Evolutionary conservation across 2,329 filamentous ascomycete genomes (phyloP).

Genomic region (Penicillium freii): DNA sequence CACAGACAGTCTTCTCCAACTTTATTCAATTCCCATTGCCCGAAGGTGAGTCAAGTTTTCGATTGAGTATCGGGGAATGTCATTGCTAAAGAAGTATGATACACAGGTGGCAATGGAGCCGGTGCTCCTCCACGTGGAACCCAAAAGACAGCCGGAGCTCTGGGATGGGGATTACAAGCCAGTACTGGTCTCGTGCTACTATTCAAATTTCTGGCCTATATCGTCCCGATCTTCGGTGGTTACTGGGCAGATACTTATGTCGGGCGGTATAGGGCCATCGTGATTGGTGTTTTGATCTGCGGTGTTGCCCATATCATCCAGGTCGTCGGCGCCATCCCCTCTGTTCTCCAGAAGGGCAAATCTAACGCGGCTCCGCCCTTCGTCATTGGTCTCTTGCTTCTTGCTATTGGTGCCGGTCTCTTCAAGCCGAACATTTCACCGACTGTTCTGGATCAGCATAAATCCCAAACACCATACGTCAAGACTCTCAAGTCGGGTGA

Average conservation of each 20-base stretch:
- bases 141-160: conserved; percentile 54
- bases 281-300: conserved; percentile 40
- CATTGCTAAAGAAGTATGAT: not conserved
- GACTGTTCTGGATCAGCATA: not conserved
- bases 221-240: conserved; percentile 52
- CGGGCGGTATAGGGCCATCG: conserved; percentile 33
- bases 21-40: conserved; percentile 63
- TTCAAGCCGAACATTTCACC: conserved; percentile 35
- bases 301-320: conserved; percentile 16
- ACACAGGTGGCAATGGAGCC: conserved; percentile 18
- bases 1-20: conserved; percentile 57
- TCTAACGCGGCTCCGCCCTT: conserved; percentile 38
- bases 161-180: conserved; percentile 56
- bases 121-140: conserved; percentile 33
- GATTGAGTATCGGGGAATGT: not conserved
- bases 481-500: conserved; percentile 46
- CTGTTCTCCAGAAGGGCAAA: conserved; percentile 37
- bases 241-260: conserved; percentile 28
- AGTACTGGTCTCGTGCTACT: conserved; percentile 54
- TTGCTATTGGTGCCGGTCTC: conserved; percentile 41
- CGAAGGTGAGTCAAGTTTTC: conserved; percentile 25
- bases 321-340: conserved; percentile 40
- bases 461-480: conserved; percentile 35
- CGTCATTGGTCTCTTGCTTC: conserved; percentile 39
- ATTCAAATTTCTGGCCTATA: conserved; percentile 54